phyloP scores from a whole-genome alignment of 371 early-diverging fungal species.

The Coemansia sp. region DNA sequence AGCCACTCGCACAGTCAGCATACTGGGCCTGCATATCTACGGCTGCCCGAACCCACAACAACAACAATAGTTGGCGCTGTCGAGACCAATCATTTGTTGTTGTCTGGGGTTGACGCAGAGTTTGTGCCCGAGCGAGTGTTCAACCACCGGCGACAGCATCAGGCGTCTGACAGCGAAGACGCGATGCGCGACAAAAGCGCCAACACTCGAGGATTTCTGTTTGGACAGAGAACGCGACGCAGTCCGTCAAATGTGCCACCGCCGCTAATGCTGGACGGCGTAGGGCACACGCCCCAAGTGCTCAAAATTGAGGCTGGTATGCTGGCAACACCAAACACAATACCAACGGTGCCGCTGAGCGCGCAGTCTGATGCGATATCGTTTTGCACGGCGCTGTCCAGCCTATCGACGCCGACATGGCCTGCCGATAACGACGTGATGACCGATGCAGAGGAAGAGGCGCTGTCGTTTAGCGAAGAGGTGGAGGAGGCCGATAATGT shows the following conservation, averaged over 20 bases:
- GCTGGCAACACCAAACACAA: background rate
- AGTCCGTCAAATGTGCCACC: constrained; percentile 17
- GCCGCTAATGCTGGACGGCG: constrained; percentile 14
- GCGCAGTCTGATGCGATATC: constrained; percentile 36
- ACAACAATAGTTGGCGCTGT: background rate
- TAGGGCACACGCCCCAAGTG: constrained; percentile 2
- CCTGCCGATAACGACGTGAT: background rate
- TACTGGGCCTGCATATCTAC: constrained; percentile 24
- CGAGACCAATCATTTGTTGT: constrained; percentile 37
- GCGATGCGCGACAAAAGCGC: background rate
- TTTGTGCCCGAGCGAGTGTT: constrained; percentile 34
- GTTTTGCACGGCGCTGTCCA: constrained; percentile 42
- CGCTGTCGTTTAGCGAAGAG: background rate
- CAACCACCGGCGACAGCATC: constrained; percentile 2
- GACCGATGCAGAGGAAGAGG: background rate
- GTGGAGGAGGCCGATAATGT: background rate
- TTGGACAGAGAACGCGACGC: constrained; percentile 4
- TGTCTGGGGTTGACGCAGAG: constrained; percentile 34
- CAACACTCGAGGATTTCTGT: background rate
- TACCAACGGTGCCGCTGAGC: background rate
- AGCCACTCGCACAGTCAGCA: background rate
- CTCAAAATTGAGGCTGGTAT: background rate
- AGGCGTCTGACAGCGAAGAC: background rate
- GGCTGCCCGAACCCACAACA: constrained; percentile 15
- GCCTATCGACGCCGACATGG: constrained; percentile 7